These are phyloP conservation scores for Fusarium tupiense DNA, from an alignment of 2,329 filamentous ascomycete species.

Conservation along the genomic window DNA sequence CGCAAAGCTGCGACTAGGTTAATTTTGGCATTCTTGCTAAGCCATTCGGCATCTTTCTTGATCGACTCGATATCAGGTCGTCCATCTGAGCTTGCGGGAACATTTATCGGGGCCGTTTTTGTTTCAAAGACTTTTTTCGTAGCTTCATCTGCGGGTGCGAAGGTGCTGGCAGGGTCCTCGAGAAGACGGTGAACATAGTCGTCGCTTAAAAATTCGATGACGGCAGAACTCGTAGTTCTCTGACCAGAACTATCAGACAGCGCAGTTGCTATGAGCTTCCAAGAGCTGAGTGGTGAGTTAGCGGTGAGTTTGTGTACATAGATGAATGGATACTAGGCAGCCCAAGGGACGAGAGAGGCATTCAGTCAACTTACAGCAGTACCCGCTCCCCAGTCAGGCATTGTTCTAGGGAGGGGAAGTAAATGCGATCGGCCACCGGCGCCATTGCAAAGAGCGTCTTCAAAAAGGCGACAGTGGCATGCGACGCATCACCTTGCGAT, in stretches of 20 bases:
- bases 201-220: conserved; percentile 77
- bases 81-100: conserved; percentile 72
- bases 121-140: conserved; percentile 81
- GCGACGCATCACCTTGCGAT: conserved; percentile 52
- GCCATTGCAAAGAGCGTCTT: conserved; percentile 73
- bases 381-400: conserved; percentile 83
- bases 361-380: conserved; percentile 72
- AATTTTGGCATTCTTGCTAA: conserved; percentile 80
- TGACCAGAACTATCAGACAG: conserved; percentile 66
- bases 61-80: conserved; percentile 80
- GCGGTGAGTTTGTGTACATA: conserved; percentile 32
- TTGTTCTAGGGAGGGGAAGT: conserved; percentile 86
- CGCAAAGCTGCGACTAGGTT: conserved; percentile 86
- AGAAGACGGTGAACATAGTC: conserved; percentile 74
- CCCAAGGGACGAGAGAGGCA: conserved; percentile 5
- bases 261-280: conserved; percentile 68
- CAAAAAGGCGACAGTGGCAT: conserved; percentile 54
- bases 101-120: conserved; percentile 86
- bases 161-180: conserved; percentile 73
- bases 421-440: conserved; percentile 73
- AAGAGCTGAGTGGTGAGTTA: conserved; percentile 60
- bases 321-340: neutral
- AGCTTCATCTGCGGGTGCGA: conserved; percentile 68
- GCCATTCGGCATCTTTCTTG: conserved; percentile 86
- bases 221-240: conserved; percentile 61